Base-by-base conservation (phyloP, 208 protist species). In the Strigomonas oncopelti region DNA sequence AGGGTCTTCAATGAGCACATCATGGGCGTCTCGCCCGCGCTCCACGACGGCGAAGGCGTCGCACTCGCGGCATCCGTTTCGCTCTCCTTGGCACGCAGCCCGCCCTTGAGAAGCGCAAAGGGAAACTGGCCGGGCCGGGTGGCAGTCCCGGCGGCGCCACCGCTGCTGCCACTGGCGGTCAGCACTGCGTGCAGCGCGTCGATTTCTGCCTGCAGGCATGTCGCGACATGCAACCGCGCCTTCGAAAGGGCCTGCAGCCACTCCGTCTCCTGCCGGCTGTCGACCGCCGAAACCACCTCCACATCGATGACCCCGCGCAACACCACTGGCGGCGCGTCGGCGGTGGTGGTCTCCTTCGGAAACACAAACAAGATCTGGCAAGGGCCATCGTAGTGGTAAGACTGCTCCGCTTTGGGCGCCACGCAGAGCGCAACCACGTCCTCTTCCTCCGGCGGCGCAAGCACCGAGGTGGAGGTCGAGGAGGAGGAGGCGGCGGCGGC, bases 281-380 rank as follows among this genome's bases (percentile, higher is more conserved):
- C 77, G 7, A 89, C 64, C 4, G 60, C 27, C 18, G 85, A 36
- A 45, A 63, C 66, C 45, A 76, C 67, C 48, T 80, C 72, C 38
- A 81, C 74, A 1, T 61, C 38, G 8, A 89, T 58, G 34, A 86
- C 84, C 1, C 74, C 80, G 20, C 72, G 42, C 18, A 86, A 65
- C 18, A 61, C 45, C 28, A 66, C 29, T 14, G 52, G 25, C 16
- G 48, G 8, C 25, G 66, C 34, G 51, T 60, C 62, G 14, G 72
- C 63, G 7, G 66, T 8, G 52, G 71, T 54, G 51, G 69, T 55
- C 42, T 48, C 42, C 42, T 48, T 48, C 9, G 42, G 42, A 1
- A 48, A 20, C 42, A 48, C 42, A 20, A 48, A 48, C 11, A 48
- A 51, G 18, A 74, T 61, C 2, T 69, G 72, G 31, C 72, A 77